phyloP scores from a whole-genome alignment of 2,329 filamentous ascomycete species.

The Penicillium vulpinum region DNA sequence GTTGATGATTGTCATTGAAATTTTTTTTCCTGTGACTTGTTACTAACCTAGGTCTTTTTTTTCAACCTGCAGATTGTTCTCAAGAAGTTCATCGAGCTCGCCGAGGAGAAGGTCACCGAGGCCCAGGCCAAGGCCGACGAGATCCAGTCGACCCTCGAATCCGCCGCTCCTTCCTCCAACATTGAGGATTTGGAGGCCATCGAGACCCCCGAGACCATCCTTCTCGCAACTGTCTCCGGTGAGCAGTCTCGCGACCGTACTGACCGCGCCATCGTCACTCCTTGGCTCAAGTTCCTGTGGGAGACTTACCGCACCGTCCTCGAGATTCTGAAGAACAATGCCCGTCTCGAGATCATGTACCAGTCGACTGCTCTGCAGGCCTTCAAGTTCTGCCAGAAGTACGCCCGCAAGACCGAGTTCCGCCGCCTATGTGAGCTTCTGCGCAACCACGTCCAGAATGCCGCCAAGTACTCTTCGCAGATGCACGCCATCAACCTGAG shows the following conservation, averaged over 20 bases:
- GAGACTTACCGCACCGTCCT: slow-evolving; percentile 98
- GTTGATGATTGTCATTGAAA: slow-evolving; percentile 42
- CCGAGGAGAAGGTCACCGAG: slow-evolving; percentile 91
- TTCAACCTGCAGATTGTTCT: slow-evolving; percentile 67
- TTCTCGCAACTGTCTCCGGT: slow-evolving; percentile 94
- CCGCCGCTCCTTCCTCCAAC: slow-evolving; percentile 68
- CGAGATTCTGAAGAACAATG: slow-evolving; percentile 99
- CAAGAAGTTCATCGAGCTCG: slow-evolving; percentile 96
- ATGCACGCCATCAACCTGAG: slow-evolving; percentile 99
- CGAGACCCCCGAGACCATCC: slow-evolving; percentile 96
- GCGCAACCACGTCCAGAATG: slow-evolving; percentile 97
- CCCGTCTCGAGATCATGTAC: slow-evolving; percentile 94
- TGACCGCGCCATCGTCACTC: slow-evolving; percentile 95
- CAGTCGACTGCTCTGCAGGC: slow-evolving; percentile 97
- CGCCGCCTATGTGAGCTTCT: slow-evolving; percentile 96
- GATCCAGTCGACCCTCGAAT: slow-evolving; percentile 83
- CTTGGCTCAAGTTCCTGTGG: slow-evolving; percentile 99
- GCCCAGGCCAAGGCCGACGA: slow-evolving; percentile 96
- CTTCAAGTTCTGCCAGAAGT: slow-evolving; percentile 98
- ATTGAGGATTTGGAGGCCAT: slow-evolving; percentile 95
- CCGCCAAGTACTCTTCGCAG: slow-evolving; percentile 97
- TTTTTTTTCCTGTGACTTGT: neutral
- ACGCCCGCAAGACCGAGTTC: slow-evolving; percentile 98
- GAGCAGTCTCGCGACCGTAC: slow-evolving; percentile 97
- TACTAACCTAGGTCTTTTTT: slow-evolving; percentile 22